Evolutionary conservation across 345 rosid genomes (phyloP).

Genomic region (Cardiospermum halicacabum): DNA sequence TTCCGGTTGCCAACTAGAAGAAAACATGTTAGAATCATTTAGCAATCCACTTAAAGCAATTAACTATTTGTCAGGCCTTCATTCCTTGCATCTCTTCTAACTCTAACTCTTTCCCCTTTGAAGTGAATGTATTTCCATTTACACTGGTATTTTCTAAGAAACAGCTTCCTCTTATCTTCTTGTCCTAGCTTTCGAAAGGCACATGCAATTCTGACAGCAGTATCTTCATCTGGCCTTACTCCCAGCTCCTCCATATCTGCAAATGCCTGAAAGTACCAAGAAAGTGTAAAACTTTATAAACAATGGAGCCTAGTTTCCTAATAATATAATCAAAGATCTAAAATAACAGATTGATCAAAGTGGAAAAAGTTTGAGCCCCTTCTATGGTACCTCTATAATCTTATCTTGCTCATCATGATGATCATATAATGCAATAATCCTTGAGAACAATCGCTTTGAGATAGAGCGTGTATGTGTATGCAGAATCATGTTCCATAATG

Average conservation of each 20-base stretch:
- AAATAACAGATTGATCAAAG: not conserved
- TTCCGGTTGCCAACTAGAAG: not conserved
- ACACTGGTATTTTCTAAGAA: slow-evolving; percentile 52
- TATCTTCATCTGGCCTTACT: slow-evolving; percentile 76
- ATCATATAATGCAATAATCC: slow-evolving; percentile 79
- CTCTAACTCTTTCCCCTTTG: slow-evolving; percentile 72
- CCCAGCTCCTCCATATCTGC: slow-evolving; percentile 92
- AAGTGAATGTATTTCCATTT: slow-evolving; percentile 78
- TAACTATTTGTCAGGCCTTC: slow-evolving; percentile 12
- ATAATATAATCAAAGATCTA: not conserved
- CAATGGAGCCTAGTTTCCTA: not conserved
- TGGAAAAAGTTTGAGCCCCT: not conserved
- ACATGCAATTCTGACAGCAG: slow-evolving; percentile 52
- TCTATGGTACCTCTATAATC: slow-evolving; percentile 57
- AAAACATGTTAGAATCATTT: not conserved
- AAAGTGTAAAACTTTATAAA: not conserved
- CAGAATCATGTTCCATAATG: slow-evolving; percentile 85
- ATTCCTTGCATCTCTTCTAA: slow-evolving; percentile 45
- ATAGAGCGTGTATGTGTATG: slow-evolving; percentile 69
- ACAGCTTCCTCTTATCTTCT: slow-evolving; percentile 51
- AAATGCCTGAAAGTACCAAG: slow-evolving; percentile 49
- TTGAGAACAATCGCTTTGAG: slow-evolving; percentile 68
- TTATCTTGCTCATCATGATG: slow-evolving; percentile 67
- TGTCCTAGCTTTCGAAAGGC: slow-evolving; percentile 58
- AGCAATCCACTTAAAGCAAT: not conserved